Evolutionary conservation across 2,329 filamentous ascomycete species (phyloP), one percentile per base, ranked within the genome.

Genomic region (Fusarium chlamydosporum): DNA sequence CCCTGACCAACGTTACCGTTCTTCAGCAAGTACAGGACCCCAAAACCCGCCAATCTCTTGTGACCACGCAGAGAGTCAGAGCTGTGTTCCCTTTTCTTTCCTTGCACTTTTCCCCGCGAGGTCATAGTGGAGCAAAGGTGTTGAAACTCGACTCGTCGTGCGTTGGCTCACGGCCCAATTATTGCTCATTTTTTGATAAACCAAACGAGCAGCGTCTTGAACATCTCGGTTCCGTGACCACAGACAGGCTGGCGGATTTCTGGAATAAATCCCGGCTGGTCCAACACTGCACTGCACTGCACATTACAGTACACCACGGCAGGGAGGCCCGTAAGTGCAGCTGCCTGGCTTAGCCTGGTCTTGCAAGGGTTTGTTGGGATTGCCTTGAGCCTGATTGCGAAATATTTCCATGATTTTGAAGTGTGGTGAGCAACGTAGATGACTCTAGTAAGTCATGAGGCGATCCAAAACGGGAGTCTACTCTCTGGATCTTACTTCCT

Each of bases 101-200:
- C 23, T 27, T 51, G 34, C 47, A 51, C 23, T 51, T 50, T 54
- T 27, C 51, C 68, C 55, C 61, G 56, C 60, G 64, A 61, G 31
- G 48, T 20, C 53, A 18, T 40, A 54, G 53, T 47, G 59, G 43
- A 56, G 64, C 45, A 50, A 62, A 47, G 33, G 34, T 62, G 40
- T 55, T 67, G 64, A 46, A 60, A 67, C 66, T 74, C 57, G 67
- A 47, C 43, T 61, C 48, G 69, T 67, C 63, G 50, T 73, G 72
- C 20, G 54, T 40, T 70, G 54, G 58, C 63, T 60, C 31, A 54
- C 20, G 58, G 12, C 63, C 67, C 63, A 68, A 38, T 67, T 55
- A 64, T 70, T 70, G 41, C 52, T 68, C 18, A 60, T 60, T 60
- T 38, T 23, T 61, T 29, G 33, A 52, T 62, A 35, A 66, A 58